Evolutionary conservation across 129 eudicot species (phyloP).

Genomic region (Helianthus tuberosus): DNA sequence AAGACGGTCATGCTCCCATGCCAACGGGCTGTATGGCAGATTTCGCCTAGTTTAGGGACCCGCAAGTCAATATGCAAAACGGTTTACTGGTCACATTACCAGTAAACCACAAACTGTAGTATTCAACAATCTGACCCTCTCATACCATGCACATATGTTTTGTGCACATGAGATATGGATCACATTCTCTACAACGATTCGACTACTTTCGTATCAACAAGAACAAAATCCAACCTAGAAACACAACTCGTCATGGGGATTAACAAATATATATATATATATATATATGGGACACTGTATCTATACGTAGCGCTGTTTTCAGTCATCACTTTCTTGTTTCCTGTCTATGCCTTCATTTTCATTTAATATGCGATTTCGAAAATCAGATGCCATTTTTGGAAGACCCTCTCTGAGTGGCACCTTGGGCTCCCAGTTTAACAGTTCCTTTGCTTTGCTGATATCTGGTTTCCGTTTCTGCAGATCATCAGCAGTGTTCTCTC

Average conservation of each 20-base stretch:
- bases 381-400: constrained; percentile 76
- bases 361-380: constrained; percentile 71
- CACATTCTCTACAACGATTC: too few species aligned
- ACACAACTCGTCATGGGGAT: not conserved
- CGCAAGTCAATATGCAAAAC: too few species aligned
- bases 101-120: not conserved
- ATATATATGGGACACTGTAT: constrained; percentile 21
- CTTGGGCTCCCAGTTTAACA: constrained; percentile 83
- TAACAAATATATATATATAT: constrained; percentile 23
- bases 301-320: constrained; percentile 34
- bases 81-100: not conserved
- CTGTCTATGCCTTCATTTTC: constrained; percentile 77
- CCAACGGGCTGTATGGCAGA: too few species aligned
- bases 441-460: constrained; percentile 70
- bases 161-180: too few species aligned
- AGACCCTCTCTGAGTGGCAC: constrained; percentile 69
- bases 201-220: too few species aligned
- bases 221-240: not conserved
- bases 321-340: constrained; percentile 28
- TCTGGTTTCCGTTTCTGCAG: constrained; percentile 90
- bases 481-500: constrained; percentile 83
- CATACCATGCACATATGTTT: too few species aligned
- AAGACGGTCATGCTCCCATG: too few species aligned
- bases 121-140: too few species aligned
- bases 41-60: too few species aligned